Evolutionary conservation across 768 basidiomycete species (phyloP).

Genomic region (Rhizopogon sp.): DNA sequence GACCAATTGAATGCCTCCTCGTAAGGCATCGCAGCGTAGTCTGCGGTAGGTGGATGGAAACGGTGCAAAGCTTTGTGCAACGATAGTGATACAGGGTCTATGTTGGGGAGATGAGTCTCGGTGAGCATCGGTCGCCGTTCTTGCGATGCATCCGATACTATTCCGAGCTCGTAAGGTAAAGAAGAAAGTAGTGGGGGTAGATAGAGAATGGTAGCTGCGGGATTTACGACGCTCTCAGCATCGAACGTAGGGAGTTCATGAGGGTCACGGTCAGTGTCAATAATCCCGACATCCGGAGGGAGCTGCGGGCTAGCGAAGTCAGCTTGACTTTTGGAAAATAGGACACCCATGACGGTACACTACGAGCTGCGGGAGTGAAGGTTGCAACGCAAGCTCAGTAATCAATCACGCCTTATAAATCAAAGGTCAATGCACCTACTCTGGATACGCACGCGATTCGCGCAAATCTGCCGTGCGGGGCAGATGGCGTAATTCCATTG

Average conservation of each 20-base stretch:
- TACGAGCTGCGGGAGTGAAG: background rate
- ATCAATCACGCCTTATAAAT: background rate
- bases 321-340: background rate
- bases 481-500: conserved; percentile 19
- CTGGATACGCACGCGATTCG: background rate
- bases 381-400: background rate
- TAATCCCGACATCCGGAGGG: background rate
- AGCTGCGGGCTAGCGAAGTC: background rate
- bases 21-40: conserved; percentile 67
- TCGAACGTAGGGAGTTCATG: conserved; percentile 54
- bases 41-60: conserved; percentile 54
- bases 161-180: conserved; percentile 44
- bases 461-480: background rate
- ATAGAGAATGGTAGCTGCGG: conserved; percentile 57
- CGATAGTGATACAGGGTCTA: conserved; percentile 79
- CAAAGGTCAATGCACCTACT: background rate
- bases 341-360: background rate
- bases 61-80: conserved; percentile 82
- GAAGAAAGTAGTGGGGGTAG: conserved; percentile 83
- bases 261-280: conserved; percentile 35
- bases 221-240: conserved; percentile 29
- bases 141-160: conserved; percentile 13
- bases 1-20: conserved; percentile 85
- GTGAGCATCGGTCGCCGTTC: conserved; percentile 50
- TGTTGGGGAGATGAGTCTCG: conserved; percentile 73